Conservation (phyloP, 1,139 yeast species). For the Scheffersomyces titani region DNA sequence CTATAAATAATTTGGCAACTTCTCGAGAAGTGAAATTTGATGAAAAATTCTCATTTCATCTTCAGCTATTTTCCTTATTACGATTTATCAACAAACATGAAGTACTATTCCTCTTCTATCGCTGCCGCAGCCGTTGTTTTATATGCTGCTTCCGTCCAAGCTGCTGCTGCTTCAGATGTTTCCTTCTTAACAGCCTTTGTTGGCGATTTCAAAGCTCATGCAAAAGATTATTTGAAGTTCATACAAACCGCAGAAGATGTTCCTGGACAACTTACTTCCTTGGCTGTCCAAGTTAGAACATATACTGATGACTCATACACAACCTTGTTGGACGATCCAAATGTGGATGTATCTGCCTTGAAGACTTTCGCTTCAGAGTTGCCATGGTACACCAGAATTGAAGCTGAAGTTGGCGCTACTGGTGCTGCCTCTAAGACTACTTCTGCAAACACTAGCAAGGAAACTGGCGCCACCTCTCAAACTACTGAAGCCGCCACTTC, state of each 20-base stretch:
- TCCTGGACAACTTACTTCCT: conserved; percentile 36
- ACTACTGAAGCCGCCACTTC: conserved; percentile 4
- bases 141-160: conserved; percentile 19
- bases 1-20: neutral
- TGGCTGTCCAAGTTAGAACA: conserved; percentile 40
- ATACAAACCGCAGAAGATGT: conserved; percentile 34
- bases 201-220: conserved; percentile 30
- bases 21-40: neutral
- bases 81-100: conserved; percentile 12
- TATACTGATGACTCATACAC: conserved; percentile 44
- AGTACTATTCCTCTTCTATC: conserved; percentile 13
- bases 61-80: neutral
- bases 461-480: neutral
- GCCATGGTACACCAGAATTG: conserved; percentile 45
- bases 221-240: conserved; percentile 26
- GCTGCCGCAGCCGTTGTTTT: conserved; percentile 9
- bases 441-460: conserved; percentile 3
- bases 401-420: conserved; percentile 13
- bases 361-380: conserved; percentile 38
- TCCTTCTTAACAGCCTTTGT: conserved; percentile 44
- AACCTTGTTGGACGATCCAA: conserved; percentile 32
- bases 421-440: conserved; percentile 4
- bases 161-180: conserved; percentile 30
- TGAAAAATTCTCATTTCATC: neutral
- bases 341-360: conserved; percentile 23